Conservation (phyloP, 1,284 basidiomycete genomes). For the Cryptococcus sp. region DNA sequence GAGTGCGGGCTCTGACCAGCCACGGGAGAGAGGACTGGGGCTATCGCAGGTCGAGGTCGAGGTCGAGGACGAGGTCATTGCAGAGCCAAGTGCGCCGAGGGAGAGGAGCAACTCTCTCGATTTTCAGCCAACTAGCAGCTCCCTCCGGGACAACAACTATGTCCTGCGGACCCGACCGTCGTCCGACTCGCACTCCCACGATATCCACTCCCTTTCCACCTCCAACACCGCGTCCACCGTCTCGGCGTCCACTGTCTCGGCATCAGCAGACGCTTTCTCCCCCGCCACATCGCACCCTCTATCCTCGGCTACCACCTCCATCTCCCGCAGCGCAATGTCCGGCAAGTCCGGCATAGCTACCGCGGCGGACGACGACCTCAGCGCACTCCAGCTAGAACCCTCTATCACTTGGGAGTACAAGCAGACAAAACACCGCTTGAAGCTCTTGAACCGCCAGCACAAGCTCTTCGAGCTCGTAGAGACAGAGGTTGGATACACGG, state of each 20-base stretch:
- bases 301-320: conserved; percentile 48
- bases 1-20: too few relatives aligned
- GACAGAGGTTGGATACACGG: conserved; percentile 76
- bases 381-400: conserved; percentile 28
- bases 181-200: neutral
- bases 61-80: neutral
- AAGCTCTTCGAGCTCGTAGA: conserved; percentile 65
- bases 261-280: conserved; percentile 34
- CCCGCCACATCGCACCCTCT: conserved; percentile 39
- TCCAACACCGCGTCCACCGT: conserved; percentile 19
- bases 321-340: conserved; percentile 46
- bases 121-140: neutral
- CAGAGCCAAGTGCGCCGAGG: neutral
- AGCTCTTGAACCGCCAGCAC: conserved; percentile 39
- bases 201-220: conserved; percentile 19
- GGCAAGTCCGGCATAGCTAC: conserved; percentile 29
- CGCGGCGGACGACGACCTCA: conserved; percentile 15
- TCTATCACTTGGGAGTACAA: conserved; percentile 34
- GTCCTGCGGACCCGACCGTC: neutral
- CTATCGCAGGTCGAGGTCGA: too few relatives aligned
- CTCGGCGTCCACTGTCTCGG: conserved; percentile 27
- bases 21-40: too few relatives aligned
- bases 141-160: neutral
- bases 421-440: conserved; percentile 20
- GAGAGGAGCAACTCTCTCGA: neutral